phyloP scores from a whole-genome alignment of 148 eudicot species.

The Chenopodium suecicum region DNA sequence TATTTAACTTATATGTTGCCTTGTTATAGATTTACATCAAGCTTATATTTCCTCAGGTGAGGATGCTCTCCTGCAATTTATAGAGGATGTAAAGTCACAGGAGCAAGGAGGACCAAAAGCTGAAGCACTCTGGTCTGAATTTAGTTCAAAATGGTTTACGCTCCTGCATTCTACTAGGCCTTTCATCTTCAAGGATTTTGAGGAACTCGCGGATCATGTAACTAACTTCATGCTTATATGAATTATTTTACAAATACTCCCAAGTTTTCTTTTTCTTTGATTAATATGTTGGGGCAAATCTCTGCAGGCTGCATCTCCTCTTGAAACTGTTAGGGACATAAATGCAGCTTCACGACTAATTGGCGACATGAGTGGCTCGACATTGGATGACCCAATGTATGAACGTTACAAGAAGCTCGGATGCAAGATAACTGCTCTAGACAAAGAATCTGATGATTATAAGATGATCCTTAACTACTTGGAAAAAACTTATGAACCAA shows the following conservation, averaged over 20 bases:
- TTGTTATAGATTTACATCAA: neutral
- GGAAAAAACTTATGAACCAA: conserved; percentile 78
- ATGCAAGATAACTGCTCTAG: conserved; percentile 54
- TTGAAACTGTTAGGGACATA: conserved; percentile 68
- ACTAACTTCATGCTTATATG: neutral
- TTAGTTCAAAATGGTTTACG: conserved; percentile 80
- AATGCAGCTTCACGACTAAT: conserved; percentile 66
- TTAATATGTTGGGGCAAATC: neutral
- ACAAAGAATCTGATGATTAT: conserved; percentile 62
- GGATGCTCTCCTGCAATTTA: conserved; percentile 45
- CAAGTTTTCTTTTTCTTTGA: neutral
- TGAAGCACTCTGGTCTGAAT: conserved; percentile 74
- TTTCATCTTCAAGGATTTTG: conserved; percentile 49
- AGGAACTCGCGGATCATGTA: conserved; percentile 80
- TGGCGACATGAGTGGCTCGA: conserved; percentile 70
- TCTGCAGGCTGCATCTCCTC: conserved; percentile 60
- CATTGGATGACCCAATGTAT: conserved; percentile 70
- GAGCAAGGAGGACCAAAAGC: conserved; percentile 43
- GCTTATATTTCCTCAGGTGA: conserved; percentile 44
- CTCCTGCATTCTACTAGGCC: conserved; percentile 75
- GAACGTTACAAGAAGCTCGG: conserved; percentile 63
- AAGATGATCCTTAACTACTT: conserved; percentile 73
- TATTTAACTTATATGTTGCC: neutral
- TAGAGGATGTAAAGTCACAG: conserved; percentile 41
- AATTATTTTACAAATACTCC: too few relatives aligned